Evolutionary conservation across 2,329 filamentous ascomycete species (phyloP).

Genomic region (Neurospora sp.): DNA sequence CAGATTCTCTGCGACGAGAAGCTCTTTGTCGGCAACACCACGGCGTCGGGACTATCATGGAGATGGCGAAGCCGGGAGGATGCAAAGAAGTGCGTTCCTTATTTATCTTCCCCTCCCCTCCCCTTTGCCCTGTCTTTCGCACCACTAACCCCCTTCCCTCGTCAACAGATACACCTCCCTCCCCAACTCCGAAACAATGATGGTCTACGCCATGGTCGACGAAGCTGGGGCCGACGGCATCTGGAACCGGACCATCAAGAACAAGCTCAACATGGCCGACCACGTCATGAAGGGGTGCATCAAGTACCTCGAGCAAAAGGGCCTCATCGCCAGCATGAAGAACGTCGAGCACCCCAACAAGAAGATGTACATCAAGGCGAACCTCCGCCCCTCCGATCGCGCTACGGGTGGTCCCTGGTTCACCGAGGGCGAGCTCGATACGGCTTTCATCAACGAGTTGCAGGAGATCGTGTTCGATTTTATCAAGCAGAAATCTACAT

Average conservation of each 20-base stretch:
- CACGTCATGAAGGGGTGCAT: conserved; percentile 71
- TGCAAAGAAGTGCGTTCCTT: conserved; percentile 45
- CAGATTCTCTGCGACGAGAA: conserved; percentile 51
- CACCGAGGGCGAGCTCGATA: conserved; percentile 81
- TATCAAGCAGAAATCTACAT: conserved; percentile 64
- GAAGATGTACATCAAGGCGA: conserved; percentile 92
- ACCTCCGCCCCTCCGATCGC: conserved; percentile 75
- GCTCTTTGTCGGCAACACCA: conserved; percentile 42
- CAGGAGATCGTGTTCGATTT: conserved; percentile 64
- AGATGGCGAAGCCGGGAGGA: conserved; percentile 49
- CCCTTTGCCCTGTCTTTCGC: too few species aligned
- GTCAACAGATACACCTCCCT: conserved; percentile 45
- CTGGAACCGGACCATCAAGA: conserved; percentile 81
- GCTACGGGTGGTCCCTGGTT: conserved; percentile 94
- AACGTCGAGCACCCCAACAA: conserved; percentile 83
- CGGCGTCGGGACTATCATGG: conserved; percentile 41
- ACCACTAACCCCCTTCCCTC: neutral
- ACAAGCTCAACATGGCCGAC: conserved; percentile 73
- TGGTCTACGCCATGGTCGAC: conserved; percentile 87
- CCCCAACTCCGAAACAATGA: conserved; percentile 61
- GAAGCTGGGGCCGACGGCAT: conserved; percentile 75
- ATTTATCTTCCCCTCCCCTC: neutral
- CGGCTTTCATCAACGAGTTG: conserved; percentile 73
- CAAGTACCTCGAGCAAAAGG: conserved; percentile 73
- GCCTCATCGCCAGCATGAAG: conserved; percentile 80